A percentile compares a stretch with the other conserved stretches of the same genome.
Evolutionary conservation across 2,329 filamentous ascomycete genomes (phyloP).

Genomic region (Camillea tinctor): DNA sequence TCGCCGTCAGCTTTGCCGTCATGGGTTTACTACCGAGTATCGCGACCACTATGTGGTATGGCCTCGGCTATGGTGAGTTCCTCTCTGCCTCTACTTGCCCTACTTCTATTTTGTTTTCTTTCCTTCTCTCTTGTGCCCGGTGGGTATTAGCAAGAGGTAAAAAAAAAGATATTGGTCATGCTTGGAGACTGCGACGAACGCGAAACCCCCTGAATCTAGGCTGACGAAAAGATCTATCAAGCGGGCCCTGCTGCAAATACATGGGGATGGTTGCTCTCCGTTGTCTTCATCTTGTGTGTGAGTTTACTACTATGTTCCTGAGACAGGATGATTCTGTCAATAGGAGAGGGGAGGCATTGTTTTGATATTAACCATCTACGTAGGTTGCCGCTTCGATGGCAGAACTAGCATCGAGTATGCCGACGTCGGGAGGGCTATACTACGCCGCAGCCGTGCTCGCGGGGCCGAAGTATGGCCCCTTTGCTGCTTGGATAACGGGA

Average conservation of each 20-base stretch:
- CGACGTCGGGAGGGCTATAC: conserved; percentile 70
- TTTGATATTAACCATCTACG: not conserved
- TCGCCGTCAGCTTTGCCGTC: conserved; percentile 73
- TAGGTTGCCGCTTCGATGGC: conserved; percentile 62
- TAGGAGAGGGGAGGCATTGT: not conserved
- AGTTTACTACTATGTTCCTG: conserved; percentile 6
- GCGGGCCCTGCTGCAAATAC: conserved; percentile 56
- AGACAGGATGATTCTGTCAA: not conserved
- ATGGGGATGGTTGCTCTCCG: conserved; percentile 74
- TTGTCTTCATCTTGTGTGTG: conserved; percentile 70
- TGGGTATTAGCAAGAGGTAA: conserved; percentile 7
- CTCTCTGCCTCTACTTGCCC: not conserved
- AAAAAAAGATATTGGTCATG: conserved; percentile 9
- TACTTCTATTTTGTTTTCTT: not conserved
- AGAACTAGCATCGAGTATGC: conserved; percentile 72
- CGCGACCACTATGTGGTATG: conserved; percentile 70
- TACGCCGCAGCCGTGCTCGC: conserved; percentile 72
- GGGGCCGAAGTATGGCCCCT: conserved; percentile 33
- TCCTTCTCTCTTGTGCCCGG: not conserved
- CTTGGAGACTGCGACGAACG: conserved; percentile 27
- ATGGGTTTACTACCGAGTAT: conserved; percentile 70
- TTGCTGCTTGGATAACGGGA: conserved; percentile 34
- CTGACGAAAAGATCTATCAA: conserved; percentile 29
- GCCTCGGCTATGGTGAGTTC: conserved; percentile 47
- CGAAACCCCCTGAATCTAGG: not conserved